Percentiles rank a stretch among this genome's conserved stretches.
phyloP scores from a whole-genome alignment of 2,329 filamentous ascomycete species.

The Chaetomium sp. region DNA sequence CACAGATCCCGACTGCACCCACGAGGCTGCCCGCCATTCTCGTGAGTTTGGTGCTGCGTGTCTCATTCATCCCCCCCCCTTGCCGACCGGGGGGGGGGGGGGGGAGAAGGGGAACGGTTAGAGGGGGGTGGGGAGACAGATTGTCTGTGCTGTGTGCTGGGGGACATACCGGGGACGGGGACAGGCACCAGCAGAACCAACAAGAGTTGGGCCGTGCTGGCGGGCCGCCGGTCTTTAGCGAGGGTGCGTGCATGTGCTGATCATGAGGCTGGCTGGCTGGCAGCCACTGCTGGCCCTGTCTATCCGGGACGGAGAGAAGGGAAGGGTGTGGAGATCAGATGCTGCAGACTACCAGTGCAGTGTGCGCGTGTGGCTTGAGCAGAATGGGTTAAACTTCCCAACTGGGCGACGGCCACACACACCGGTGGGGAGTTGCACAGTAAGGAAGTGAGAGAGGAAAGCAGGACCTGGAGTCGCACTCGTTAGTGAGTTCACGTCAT shows the following conservation, averaged over 20 bases:
- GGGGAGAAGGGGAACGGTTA: too few relatives aligned
- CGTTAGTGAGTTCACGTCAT: neutral
- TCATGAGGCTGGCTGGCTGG: conserved; percentile 1
- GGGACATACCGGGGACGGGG: neutral
- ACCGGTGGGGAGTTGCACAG: too few relatives aligned
- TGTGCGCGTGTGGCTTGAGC: conserved; percentile 1
- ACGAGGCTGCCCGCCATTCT: neutral
- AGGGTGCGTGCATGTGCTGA: conserved; percentile 16
- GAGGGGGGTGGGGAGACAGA: neutral
- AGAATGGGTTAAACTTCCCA: neutral
- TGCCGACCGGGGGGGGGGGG: too few relatives aligned
- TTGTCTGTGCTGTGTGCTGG: neutral
- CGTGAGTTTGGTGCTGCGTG: neutral
- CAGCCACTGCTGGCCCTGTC: too few relatives aligned
- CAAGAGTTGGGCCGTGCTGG: conserved; percentile 20
- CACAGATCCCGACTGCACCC: neutral
- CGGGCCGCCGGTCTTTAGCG: conserved; percentile 13
- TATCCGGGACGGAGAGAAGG: neutral
- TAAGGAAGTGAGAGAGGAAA: neutral
- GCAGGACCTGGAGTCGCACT: neutral
- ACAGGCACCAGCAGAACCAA: conserved; percentile 4
- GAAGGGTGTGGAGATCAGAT: neutral
- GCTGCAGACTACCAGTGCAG: too few relatives aligned
- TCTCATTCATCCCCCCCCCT: neutral
- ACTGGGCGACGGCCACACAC: neutral